phyloP scores from a whole-genome alignment of 768 basidiomycete genomes.

The Mycena crocata region DNA sequence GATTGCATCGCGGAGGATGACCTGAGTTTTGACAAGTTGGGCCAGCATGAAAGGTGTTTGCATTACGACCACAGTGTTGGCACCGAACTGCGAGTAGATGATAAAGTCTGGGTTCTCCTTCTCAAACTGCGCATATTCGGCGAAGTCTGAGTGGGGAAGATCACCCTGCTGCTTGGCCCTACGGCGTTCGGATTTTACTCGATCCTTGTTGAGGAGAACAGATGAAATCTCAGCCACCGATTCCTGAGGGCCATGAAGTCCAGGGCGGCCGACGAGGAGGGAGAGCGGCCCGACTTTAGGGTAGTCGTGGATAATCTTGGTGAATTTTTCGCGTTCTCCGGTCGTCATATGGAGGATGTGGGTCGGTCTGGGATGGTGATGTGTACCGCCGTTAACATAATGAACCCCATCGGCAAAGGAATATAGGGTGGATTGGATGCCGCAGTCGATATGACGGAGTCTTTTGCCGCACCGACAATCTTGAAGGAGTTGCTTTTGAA shows the following conservation, averaged over 20 bases:
- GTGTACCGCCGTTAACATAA: neutral
- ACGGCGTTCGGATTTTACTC: neutral
- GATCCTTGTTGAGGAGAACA: neutral
- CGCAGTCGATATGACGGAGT: neutral
- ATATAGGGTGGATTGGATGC: neutral
- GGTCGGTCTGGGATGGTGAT: neutral
- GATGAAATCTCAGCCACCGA: constrained; percentile 10
- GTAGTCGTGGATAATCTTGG: neutral
- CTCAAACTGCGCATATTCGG: neutral
- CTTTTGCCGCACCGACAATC: neutral
- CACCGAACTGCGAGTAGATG: neutral
- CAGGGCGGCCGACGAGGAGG: constrained; percentile 2
- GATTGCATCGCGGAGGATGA: neutral
- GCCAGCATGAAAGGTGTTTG: constrained; percentile 9
- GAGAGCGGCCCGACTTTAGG: neutral
- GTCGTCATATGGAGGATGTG: neutral
- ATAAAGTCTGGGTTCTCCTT: neutral
- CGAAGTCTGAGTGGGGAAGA: neutral
- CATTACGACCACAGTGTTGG: neutral
- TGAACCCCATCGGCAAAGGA: neutral
- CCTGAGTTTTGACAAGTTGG: neutral
- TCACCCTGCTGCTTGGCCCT: neutral
- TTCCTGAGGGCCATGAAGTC: neutral
- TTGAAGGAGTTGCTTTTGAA: neutral
- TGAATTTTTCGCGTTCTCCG: neutral